Evolutionary conservation across 192 early-diverging fungal genomes (phyloP).

Genomic region (Lobosporangium transversale): DNA sequence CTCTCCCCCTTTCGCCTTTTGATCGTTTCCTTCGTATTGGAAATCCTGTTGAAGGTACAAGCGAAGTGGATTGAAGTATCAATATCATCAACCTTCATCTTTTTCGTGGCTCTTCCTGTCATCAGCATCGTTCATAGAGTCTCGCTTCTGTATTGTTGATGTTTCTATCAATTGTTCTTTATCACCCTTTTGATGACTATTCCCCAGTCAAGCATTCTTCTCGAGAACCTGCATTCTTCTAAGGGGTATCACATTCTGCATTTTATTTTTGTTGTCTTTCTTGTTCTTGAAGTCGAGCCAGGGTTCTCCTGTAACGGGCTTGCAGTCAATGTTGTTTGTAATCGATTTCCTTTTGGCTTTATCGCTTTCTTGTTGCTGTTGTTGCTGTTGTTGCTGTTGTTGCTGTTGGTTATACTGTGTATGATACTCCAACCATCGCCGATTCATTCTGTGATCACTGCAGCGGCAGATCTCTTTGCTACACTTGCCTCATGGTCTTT

Average conservation of each 20-base stretch:
- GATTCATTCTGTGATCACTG: constrained; percentile 34
- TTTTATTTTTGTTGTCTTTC: constrained; percentile 25
- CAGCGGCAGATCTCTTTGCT: constrained; percentile 37
- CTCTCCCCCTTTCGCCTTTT: constrained; percentile 1
- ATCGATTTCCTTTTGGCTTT: too few relatives aligned
- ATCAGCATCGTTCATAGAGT: neutral
- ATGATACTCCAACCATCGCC: constrained; percentile 18
- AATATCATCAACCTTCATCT: neutral
- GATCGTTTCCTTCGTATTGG: too few relatives aligned
- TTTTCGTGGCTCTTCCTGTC: constrained; percentile 6
- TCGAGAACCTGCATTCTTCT: constrained; percentile 25
- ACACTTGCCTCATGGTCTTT: constrained; percentile 39
- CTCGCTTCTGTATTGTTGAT: constrained; percentile 1
- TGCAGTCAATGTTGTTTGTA: too few relatives aligned
- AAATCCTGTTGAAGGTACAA: too few relatives aligned
- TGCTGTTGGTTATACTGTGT: too few relatives aligned
- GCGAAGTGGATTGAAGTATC: too few relatives aligned
- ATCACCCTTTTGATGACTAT: neutral
- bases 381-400: too few relatives aligned
- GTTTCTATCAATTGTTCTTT: neutral
- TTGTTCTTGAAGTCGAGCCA: neutral
- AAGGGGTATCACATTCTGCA: constrained; percentile 25
- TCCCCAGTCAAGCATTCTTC: constrained; percentile 28
- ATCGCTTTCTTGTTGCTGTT: neutral
- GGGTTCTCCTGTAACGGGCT: too few relatives aligned